Base-by-base conservation (phyloP, 106 monocot species). In the Allium sativum region DNA sequence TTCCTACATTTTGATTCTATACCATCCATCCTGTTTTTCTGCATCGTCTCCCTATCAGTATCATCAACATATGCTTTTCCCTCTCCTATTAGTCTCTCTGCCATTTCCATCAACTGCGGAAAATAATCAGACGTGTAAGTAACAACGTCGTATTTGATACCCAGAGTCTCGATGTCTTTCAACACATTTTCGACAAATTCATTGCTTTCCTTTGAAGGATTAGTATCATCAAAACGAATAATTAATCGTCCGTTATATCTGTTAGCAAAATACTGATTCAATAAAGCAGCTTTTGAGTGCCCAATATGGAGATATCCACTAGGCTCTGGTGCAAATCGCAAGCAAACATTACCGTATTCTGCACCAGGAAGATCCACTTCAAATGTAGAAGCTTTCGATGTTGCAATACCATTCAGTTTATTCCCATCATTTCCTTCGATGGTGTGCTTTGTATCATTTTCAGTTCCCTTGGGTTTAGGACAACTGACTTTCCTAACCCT, bases 261-360 rank as follows among this genome's bases (percentile, higher is more conserved):
- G 46, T 88, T 65, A 41, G 88, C 85, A 71, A 98, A 98, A 65
- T 98, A 92, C 18, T 88, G 83, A 67, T 98, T 98, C 55, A 98
- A 65, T 44, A 98, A 73, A 69, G 78, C 96, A 58, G 96, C 91
- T 72, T 98, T 98, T 31, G 96, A 71, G 65, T 98, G 96, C 42
- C 96, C 96, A 70, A 98, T 98, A 45, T 98, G 96, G 57, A 98
- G 90, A 50, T 84, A 98, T 10, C 96, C 96, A 56, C 96, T 98
- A 42, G 96, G 96, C 61, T 98, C 96, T 4, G 96, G 96, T 18
- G 96, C 96, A 78, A 98, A 98, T 45, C 96, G 73, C 73, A 98
- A 74, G 66, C 91, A 82, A 17, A 98, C 96, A 41, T 98, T 71
- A 31, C 96, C 91, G 55, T 82, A 54, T 76, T 80, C 74, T 56